Conservation (phyloP, 1,284 basidiomycete species). For the Erythrobasidium hasegawianum region DNA sequence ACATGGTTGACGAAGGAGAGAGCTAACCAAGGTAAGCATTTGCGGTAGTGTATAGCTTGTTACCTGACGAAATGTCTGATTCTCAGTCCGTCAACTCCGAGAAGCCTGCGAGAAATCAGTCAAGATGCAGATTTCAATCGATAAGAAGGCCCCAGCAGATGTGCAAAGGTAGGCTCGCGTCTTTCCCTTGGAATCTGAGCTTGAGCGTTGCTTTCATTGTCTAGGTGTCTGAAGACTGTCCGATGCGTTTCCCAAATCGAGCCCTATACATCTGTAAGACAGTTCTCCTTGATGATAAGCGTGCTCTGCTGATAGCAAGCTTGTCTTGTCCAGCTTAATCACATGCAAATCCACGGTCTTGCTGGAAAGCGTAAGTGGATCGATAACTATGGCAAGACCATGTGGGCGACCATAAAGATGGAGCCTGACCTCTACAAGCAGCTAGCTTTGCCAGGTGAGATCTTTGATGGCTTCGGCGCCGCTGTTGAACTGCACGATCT, state of each 20-base stretch:
- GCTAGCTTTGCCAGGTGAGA: background rate
- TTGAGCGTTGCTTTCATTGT: too few relatives aligned
- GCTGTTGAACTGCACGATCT: background rate
- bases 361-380: background rate
- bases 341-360: background rate
- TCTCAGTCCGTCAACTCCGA: too few relatives aligned
- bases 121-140: too few relatives aligned
- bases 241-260: too few relatives aligned
- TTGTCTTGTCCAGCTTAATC: background rate
- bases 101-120: too few relatives aligned
- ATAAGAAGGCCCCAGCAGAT: too few relatives aligned
- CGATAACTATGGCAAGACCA: background rate
- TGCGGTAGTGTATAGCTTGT: background rate
- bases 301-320: too few relatives aligned
- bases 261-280: too few relatives aligned
- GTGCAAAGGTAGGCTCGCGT: too few relatives aligned
- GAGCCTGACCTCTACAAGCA: background rate
- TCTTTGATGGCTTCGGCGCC: background rate
- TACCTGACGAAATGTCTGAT: background rate
- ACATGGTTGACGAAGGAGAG: background rate
- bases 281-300: too few relatives aligned
- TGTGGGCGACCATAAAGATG: conserved; percentile 1
- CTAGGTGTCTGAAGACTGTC: too few relatives aligned
- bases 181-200: too few relatives aligned
- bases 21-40: background rate